These are phyloP conservation scores for Lepidium didymum DNA, from an alignment of 345 rosid genomes.

Conservation along the genomic window DNA sequence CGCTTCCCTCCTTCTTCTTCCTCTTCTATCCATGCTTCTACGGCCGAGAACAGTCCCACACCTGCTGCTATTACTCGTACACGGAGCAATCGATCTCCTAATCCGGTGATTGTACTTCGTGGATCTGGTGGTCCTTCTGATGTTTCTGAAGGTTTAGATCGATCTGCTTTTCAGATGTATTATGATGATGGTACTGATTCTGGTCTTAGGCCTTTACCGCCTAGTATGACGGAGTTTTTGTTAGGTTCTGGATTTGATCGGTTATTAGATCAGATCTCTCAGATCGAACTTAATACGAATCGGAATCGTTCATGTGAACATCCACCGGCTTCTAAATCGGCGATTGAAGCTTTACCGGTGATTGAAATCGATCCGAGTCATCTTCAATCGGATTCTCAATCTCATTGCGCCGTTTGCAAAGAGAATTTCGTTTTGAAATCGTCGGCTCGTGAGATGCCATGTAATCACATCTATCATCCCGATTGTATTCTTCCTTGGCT, in stretches of 20 bases:
- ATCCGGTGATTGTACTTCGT: conserved; percentile 78
- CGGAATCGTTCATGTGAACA: conserved; percentile 49
- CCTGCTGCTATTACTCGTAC: background rate
- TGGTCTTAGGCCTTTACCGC: conserved; percentile 74
- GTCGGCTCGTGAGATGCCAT: conserved; percentile 87
- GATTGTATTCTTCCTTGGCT: conserved; percentile 97
- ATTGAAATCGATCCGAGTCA: conserved; percentile 40
- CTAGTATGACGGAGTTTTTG: conserved; percentile 76
- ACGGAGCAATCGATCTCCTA: conserved; percentile 51
- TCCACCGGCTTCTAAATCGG: conserved; percentile 83
- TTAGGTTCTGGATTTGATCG: conserved; percentile 88
- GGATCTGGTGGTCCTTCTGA: conserved; percentile 40
- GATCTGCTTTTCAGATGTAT: conserved; percentile 54
- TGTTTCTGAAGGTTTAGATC: conserved; percentile 25
- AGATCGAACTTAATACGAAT: conserved; percentile 58
- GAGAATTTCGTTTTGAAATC: conserved; percentile 63
- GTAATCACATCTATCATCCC: conserved; percentile 82
- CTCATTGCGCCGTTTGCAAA: conserved; percentile 88
- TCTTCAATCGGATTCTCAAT: conserved; percentile 44
- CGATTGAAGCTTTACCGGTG: conserved; percentile 73
- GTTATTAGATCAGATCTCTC: conserved; percentile 67
- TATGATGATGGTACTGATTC: conserved; percentile 82
- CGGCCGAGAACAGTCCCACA: background rate
- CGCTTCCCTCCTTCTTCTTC: conserved; percentile 20
- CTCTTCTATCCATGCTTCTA: conserved; percentile 7